These are phyloP conservation scores for Avena sativa DNA, from an alignment of 176 grass and related monocot genomes.

Conservation along the genomic window DNA sequence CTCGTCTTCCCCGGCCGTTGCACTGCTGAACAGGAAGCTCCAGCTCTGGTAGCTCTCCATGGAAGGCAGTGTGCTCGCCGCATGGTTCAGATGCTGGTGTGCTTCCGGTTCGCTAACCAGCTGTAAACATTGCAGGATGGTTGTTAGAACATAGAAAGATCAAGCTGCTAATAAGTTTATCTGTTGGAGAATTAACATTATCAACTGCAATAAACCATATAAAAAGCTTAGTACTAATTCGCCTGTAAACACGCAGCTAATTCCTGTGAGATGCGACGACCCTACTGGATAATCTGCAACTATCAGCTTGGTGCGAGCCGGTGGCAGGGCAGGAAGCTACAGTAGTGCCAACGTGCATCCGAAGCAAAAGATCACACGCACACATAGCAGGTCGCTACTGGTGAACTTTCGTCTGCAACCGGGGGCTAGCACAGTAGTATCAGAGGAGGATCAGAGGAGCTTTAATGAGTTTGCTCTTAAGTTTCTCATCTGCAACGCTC, in stretches of 20 bases:
- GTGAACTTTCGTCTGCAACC: slow-evolving; percentile 33
- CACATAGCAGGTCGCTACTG: neutral
- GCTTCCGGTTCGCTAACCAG: slow-evolving; percentile 28
- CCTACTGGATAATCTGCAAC: neutral
- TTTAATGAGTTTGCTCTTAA: slow-evolving; percentile 52
- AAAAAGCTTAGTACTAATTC: neutral
- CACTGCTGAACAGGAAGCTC: slow-evolving; percentile 26
- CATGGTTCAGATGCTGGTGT: slow-evolving; percentile 21
- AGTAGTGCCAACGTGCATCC: slow-evolving; percentile 21
- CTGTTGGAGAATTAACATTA: too few species aligned
- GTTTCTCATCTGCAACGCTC: slow-evolving; percentile 21
- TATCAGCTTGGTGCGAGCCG: neutral
- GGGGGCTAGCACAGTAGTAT: slow-evolving; percentile 30
- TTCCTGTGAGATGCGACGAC: neutral
- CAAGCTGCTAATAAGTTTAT: neutral
- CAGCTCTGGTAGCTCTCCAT: slow-evolving; percentile 36
- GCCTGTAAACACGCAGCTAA: neutral
- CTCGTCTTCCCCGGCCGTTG: slow-evolving; percentile 13
- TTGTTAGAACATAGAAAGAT: slow-evolving; percentile 32
- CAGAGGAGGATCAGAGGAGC: slow-evolving; percentile 36
- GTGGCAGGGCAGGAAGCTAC: slow-evolving; percentile 21
- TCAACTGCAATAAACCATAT: neutral
- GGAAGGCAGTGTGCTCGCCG: slow-evolving; percentile 28
- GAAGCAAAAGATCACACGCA: slow-evolving; percentile 29
- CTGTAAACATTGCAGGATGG: slow-evolving; percentile 46